Conservation (phyloP, 169 alveolate species). For the Plasmodium gonderi region DNA sequence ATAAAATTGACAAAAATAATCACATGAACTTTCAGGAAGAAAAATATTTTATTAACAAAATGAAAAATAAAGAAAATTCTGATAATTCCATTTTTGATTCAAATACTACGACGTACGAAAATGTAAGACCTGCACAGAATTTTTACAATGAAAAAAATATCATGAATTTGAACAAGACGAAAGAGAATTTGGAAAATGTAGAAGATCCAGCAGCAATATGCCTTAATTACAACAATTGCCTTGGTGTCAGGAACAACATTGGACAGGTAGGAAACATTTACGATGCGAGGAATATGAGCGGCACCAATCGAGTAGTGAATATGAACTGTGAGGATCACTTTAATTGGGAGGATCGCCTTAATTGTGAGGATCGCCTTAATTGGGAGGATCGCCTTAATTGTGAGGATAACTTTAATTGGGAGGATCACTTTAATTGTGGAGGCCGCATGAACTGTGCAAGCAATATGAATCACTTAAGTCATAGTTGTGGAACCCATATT, state of each 20-base stretch:
- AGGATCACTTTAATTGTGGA: not conserved
- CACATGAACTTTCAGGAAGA: constrained; percentile 22
- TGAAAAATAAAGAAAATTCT: constrained; percentile 4
- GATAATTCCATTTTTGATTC: constrained; percentile 10
- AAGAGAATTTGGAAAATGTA: not conserved
- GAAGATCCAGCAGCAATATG: not conserved
- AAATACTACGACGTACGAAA: constrained; percentile 9
- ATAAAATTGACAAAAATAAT: constrained; percentile 6
- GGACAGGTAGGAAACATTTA: not conserved
- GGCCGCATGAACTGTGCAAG: not conserved
- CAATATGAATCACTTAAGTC: not conserved
- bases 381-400: not conserved
- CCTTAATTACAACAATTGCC: not conserved
- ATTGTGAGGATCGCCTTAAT: not conserved
- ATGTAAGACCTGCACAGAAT: not conserved
- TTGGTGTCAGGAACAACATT: not conserved
- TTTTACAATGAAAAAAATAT: constrained; percentile 3
- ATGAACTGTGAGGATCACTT: not conserved
- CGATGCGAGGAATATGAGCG: not conserved
- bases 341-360: not conserved
- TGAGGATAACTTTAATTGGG: not conserved
- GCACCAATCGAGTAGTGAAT: not conserved
- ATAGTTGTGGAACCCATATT: not conserved
- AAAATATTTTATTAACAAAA: constrained; percentile 2
- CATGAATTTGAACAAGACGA: constrained; percentile 1